Conservation (phyloP, 768 basidiomycete genomes). For the Rhodotorula toruloides region DNA sequence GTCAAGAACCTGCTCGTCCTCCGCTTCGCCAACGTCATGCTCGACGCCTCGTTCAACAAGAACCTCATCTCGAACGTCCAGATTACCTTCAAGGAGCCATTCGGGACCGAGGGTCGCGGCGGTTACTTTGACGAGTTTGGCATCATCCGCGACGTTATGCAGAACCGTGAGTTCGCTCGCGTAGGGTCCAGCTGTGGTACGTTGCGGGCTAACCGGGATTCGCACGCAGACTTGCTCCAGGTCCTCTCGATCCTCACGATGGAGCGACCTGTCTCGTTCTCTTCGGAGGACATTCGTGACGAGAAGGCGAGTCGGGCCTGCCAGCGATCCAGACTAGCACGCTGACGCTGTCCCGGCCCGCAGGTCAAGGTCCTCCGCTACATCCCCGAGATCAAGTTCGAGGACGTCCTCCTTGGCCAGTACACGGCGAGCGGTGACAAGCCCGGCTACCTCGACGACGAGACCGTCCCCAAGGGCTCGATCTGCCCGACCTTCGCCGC, state of each 20-base stretch:
- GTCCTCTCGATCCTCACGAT: conserved; percentile 91
- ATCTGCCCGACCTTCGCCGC: conserved; percentile 93
- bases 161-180: conserved; percentile 98
- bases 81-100: conserved; percentile 99
- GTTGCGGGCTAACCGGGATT: no score
- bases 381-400: conserved; percentile 71
- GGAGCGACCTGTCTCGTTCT: conserved; percentile 97
- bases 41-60: conserved; percentile 89
- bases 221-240: conserved; percentile 78
- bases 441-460: conserved; percentile 98
- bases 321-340: background rate
- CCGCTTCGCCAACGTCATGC: conserved; percentile 87
- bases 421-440: conserved; percentile 70
- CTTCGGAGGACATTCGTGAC: conserved; percentile 93
- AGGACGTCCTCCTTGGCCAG: conserved; percentile 86
- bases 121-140: conserved; percentile 99
- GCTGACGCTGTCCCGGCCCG: background rate
- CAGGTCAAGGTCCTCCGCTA: conserved; percentile 93
- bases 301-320: conserved; percentile 67
- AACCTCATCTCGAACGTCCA: conserved; percentile 94
- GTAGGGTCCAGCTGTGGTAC: no score
- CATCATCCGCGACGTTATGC: conserved; percentile 93
- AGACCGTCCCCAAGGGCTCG: conserved; percentile 86
- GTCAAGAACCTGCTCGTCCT: conserved; percentile 96
- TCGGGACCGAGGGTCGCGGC: conserved; percentile 99